phyloP scores from a whole-genome alignment of 495 filamentous ascomycete genomes.

The Aspergillus carlsbadensis region DNA sequence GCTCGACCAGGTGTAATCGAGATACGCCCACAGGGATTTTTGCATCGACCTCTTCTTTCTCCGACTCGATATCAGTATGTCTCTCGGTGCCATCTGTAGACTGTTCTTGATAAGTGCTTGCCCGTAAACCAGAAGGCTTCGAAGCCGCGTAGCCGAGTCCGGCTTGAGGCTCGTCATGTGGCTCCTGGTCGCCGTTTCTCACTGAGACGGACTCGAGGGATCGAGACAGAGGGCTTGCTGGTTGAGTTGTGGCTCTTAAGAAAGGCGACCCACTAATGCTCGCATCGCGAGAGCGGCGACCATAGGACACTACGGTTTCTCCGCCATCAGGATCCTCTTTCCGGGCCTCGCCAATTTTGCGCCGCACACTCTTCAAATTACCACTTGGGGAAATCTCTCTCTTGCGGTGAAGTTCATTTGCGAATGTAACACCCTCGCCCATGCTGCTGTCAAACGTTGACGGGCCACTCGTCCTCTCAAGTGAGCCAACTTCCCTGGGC shows the following conservation, averaged over 20 bases:
- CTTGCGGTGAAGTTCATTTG: constrained; percentile 19
- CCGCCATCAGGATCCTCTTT: constrained; percentile 23
- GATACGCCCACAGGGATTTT: constrained; percentile 73
- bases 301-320: constrained; percentile 23
- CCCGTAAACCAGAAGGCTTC: constrained; percentile 35
- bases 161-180: constrained; percentile 23
- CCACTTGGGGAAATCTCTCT: constrained; percentile 27
- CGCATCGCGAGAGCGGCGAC: constrained; percentile 32
- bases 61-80: constrained; percentile 13
- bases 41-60: constrained; percentile 16
- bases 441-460: constrained; percentile 16
- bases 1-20: constrained; percentile 61
- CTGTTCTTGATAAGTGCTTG: constrained; percentile 27
- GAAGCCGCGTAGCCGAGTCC: constrained; percentile 15
- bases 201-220: constrained; percentile 33
- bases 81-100: constrained; percentile 2
- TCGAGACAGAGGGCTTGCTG: constrained; percentile 33
- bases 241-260: constrained; percentile 30
- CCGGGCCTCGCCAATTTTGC: constrained; percentile 20
- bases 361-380: constrained; percentile 18
- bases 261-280: constrained; percentile 48
- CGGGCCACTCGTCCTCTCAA: constrained; percentile 11
- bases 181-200: constrained; percentile 30
- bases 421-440: constrained; percentile 6
- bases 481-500: constrained; percentile 9